These are phyloP conservation scores for Venturia nashicola DNA, from an alignment of 2,329 filamentous ascomycete species.

Conservation along the genomic window DNA sequence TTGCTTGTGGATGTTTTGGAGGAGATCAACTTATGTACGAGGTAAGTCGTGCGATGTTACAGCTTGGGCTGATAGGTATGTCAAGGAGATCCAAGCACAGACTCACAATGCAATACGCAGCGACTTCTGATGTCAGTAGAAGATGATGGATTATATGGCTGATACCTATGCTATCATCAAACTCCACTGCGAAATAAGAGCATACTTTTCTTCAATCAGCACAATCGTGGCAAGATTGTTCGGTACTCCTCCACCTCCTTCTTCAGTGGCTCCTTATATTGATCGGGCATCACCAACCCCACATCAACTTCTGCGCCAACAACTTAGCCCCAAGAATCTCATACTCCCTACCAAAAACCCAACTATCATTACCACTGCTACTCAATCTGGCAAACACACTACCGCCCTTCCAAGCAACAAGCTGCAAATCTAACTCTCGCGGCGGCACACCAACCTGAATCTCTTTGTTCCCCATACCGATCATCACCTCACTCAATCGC, in stretches of 20 bases:
- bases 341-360: conserved; percentile 81
- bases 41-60: too few relatives aligned
- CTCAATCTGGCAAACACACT: conserved; percentile 89
- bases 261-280: neutral
- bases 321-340: conserved; percentile 72
- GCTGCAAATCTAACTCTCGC: conserved; percentile 88
- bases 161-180: too few relatives aligned
- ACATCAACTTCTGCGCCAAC: conserved; percentile 70
- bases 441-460: conserved; percentile 60
- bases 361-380: conserved; percentile 73
- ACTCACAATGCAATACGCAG: too few relatives aligned
- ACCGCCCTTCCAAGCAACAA: conserved; percentile 96
- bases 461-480: conserved; percentile 49
- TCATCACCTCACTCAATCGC: conserved; percentile 54
- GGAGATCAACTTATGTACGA: too few relatives aligned
- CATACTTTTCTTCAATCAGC: neutral
- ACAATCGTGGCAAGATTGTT: neutral
- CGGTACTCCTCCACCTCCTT: neutral
- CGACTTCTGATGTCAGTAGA: too few relatives aligned
- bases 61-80: too few relatives aligned
- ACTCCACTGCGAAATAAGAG: too few relatives aligned
- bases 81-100: too few relatives aligned
- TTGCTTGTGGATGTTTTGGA: too few relatives aligned
- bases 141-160: too few relatives aligned
- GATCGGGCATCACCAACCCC: neutral